Conservation (phyloP, 306 rosid genomes). For the Vigna mungo region DNA sequence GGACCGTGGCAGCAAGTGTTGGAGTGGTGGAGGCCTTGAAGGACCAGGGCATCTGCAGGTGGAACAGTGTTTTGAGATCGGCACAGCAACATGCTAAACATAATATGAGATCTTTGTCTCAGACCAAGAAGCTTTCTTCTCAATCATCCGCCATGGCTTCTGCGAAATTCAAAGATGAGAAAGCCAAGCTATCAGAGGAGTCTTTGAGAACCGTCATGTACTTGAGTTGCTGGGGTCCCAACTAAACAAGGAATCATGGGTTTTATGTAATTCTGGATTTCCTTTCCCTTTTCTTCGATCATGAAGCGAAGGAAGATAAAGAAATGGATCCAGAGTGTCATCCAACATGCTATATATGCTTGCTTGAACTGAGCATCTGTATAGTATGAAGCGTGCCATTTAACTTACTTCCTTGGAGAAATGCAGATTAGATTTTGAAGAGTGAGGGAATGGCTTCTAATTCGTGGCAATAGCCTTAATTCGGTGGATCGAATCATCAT, state of each 20-base stretch:
- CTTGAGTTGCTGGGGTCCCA: slow-evolving; percentile 65
- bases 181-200: slow-evolving; percentile 67
- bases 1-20: slow-evolving; percentile 49
- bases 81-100: slow-evolving; percentile 54
- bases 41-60: slow-evolving; percentile 68
- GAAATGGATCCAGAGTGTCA: not conserved
- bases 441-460: not conserved
- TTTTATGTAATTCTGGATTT: not conserved
- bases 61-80: slow-evolving; percentile 52
- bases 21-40: slow-evolving; percentile 56
- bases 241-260: not conserved
- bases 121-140: slow-evolving; percentile 53
- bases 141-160: slow-evolving; percentile 47
- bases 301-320: not conserved
- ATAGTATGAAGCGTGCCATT: not conserved
- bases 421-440: not conserved
- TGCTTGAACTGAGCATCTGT: not conserved
- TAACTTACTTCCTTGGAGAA: not conserved
- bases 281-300: not conserved
- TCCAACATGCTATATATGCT: not conserved
- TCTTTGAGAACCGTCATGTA: slow-evolving; percentile 71
- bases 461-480: not conserved
- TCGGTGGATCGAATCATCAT: not conserved
- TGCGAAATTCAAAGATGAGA: slow-evolving; percentile 45
- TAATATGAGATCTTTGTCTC: slow-evolving; percentile 46